These are phyloP conservation scores for Cryphonectria naterciae DNA, from an alignment of 2,329 filamentous ascomycete genomes.

Conservation along the genomic window DNA sequence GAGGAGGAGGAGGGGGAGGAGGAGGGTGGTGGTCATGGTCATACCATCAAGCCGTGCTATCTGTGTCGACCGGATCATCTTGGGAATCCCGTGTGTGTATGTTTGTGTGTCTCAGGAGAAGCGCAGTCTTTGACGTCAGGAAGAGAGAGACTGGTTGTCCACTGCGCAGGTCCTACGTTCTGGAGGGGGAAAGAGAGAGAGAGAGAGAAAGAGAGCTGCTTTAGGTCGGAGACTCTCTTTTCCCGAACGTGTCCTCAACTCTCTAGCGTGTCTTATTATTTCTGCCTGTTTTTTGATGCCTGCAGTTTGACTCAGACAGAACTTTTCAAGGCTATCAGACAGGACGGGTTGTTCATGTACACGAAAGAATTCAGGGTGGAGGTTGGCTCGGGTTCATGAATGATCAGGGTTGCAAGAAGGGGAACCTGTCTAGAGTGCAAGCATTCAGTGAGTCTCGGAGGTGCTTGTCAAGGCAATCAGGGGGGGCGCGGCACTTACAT, in stretches of 20 bases:
- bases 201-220: not conserved
- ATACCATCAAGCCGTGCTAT: constrained; percentile 91
- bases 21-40: constrained; percentile 12
- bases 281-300: constrained; percentile 5
- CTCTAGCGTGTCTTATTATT: not conserved
- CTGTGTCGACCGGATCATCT: constrained; percentile 89
- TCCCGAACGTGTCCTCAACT: constrained; percentile 26
- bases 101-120: not conserved
- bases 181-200: not conserved
- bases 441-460: not conserved
- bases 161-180: not conserved
- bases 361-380: not conserved
- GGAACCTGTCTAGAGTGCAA: not conserved
- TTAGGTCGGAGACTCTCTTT: not conserved
- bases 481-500: constrained; percentile 10
- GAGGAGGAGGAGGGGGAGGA: constrained; percentile 17
- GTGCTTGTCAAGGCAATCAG: not conserved
- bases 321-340: not conserved
- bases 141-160: not conserved
- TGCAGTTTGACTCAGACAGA: not conserved
- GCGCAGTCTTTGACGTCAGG: not conserved
- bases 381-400: not conserved
- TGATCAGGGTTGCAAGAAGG: not conserved
- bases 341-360: not conserved
- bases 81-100: constrained; percentile 26